Conservation (phyloP, 805 yeast species). For the Wickerhamomyces rabaulensis region DNA sequence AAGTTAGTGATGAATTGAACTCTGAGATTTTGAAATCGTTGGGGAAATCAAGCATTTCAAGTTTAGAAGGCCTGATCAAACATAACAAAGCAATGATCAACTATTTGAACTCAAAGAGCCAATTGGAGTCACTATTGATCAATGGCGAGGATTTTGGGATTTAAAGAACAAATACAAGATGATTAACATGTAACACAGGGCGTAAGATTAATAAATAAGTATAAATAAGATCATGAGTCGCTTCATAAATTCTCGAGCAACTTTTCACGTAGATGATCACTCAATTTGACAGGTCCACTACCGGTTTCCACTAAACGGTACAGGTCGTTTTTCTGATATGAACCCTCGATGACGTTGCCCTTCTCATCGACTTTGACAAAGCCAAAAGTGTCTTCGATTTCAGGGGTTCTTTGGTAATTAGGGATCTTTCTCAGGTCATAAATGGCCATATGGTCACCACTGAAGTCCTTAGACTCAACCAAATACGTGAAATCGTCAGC, state of each 20-base stretch:
- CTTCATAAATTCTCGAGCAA: constrained; percentile 16
- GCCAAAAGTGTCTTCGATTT: constrained; percentile 66
- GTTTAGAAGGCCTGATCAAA: constrained; percentile 37
- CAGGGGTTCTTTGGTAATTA: constrained; percentile 59
- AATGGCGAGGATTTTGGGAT: constrained; percentile 40
- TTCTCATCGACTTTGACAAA: constrained; percentile 53
- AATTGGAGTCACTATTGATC: constrained; percentile 31
- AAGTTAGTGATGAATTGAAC: constrained; percentile 38
- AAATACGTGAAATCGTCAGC: constrained; percentile 47
- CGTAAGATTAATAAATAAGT: background rate
- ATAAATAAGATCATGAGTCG: constrained; percentile 18
- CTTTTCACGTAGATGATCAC: constrained; percentile 44
- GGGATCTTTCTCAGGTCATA: constrained; percentile 67
- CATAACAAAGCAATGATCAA: constrained; percentile 35
- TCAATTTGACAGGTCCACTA: constrained; percentile 43
- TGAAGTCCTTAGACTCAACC: constrained; percentile 50
- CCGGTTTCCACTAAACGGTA: constrained; percentile 45
- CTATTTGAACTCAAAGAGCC: constrained; percentile 26
- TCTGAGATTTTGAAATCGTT: constrained; percentile 36
- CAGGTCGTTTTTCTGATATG: constrained; percentile 54
- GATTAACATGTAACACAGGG: background rate
- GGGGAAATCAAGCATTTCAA: constrained; percentile 39
- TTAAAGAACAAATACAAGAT: background rate
- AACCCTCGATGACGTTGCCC: constrained; percentile 48
- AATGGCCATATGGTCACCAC: constrained; percentile 57